These are phyloP conservation scores for Trametes gibbosa DNA, from an alignment of 768 basidiomycete genomes.

Conservation along the genomic window DNA sequence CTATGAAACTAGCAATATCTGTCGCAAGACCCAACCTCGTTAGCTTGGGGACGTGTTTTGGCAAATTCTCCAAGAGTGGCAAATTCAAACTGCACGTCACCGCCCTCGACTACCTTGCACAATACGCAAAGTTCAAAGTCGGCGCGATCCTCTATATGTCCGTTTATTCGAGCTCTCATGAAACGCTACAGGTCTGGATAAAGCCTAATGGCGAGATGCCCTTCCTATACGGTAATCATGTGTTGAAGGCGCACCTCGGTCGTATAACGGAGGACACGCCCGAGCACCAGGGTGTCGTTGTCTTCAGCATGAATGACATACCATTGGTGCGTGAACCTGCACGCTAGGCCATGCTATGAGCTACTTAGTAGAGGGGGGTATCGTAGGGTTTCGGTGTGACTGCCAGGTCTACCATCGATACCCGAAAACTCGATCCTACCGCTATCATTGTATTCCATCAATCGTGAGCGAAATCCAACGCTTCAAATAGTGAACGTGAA, in stretches of 20 bases:
- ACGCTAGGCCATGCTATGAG: background rate
- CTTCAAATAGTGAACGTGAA: background rate
- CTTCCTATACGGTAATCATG: slow-evolving; percentile 97
- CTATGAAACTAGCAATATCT: slow-evolving; percentile 90
- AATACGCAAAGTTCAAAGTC: slow-evolving; percentile 98
- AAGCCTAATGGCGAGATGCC: slow-evolving; percentile 99
- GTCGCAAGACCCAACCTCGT: slow-evolving; percentile 91
- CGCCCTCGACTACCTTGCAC: slow-evolving; percentile 86
- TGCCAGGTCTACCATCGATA: slow-evolving; percentile 92
- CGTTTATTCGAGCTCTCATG: background rate
- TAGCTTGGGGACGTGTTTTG: slow-evolving; percentile 93
- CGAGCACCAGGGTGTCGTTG: slow-evolving; percentile 97
- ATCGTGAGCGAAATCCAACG: slow-evolving; percentile 53
- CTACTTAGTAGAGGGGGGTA: background rate
- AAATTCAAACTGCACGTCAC: slow-evolving; percentile 98
- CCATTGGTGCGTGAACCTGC: slow-evolving; percentile 65
- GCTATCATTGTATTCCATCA: slow-evolving; percentile 98
- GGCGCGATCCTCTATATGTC: slow-evolving; percentile 15
- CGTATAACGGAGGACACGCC: slow-evolving; percentile 98
- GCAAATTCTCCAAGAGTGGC: slow-evolving; percentile 95
- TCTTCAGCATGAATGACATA: slow-evolving; percentile 93
- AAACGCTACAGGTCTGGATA: slow-evolving; percentile 80
- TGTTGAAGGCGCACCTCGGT: slow-evolving; percentile 97
- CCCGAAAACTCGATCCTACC: slow-evolving; percentile 95
- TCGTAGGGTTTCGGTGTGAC: slow-evolving; percentile 97